Conservation (phyloP, 257 asterid species). For the Solanum appendiculatum region DNA sequence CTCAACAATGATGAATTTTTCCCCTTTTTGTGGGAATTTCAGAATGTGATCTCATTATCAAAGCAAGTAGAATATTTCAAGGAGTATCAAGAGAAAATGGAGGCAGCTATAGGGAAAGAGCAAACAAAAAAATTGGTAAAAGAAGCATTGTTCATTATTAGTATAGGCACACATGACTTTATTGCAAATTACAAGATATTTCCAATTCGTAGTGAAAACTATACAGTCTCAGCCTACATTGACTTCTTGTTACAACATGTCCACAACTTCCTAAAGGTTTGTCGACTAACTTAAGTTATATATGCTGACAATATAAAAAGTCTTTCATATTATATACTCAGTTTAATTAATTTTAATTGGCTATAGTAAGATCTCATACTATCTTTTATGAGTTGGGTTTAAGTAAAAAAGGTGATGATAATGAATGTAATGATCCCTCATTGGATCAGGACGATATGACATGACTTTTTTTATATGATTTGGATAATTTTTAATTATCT, state of each 20-base stretch:
- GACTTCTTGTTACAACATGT: constrained; percentile 25
- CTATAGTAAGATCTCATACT: not conserved
- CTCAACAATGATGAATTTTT: not conserved
- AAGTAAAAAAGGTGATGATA: too few relatives aligned
- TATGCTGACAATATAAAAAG: not conserved
- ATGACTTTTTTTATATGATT: not conserved
- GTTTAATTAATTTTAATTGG: not conserved
- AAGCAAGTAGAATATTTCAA: constrained; percentile 40
- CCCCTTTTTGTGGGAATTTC: not conserved
- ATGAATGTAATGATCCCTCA: not conserved
- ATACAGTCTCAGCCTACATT: constrained; percentile 32
- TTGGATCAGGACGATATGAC: not conserved
- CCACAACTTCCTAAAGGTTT: constrained; percentile 44
- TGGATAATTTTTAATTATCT: too few relatives aligned
- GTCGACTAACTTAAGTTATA: not conserved
- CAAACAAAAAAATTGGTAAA: constrained; percentile 20
- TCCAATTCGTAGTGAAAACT: constrained; percentile 39
- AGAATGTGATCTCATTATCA: constrained; percentile 52
- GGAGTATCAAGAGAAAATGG: constrained; percentile 31
- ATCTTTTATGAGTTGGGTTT: not conserved
- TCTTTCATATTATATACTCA: not conserved
- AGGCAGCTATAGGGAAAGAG: constrained; percentile 33
- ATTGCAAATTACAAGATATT: constrained; percentile 40
- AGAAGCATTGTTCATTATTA: constrained; percentile 37
- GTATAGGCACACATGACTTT: constrained; percentile 84